Percentiles rank a stretch among this genome's conserved stretches.
Evolutionary conservation across 2,329 filamentous ascomycete species (phyloP).

Genomic region (Calonectria montana): DNA sequence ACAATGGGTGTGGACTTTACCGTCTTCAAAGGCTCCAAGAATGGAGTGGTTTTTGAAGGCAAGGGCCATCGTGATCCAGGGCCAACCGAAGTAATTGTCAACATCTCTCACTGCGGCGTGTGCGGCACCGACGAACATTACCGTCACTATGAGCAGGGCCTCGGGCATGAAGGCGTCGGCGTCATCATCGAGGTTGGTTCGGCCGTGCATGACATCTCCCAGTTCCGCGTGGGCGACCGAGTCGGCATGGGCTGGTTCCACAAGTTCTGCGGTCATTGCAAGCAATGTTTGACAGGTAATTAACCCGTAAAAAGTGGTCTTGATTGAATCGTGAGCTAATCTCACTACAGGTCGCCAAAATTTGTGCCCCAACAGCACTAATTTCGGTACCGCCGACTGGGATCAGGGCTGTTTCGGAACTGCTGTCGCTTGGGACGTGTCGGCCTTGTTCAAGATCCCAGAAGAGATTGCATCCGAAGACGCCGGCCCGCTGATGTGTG

Average conservation of each 20-base stretch:
- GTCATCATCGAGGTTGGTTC: slow-evolving; percentile 52
- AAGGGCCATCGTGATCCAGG: slow-evolving; percentile 25
- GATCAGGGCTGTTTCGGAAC: slow-evolving; percentile 60
- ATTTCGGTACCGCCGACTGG: slow-evolving; percentile 47
- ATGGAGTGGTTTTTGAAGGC: slow-evolving; percentile 21
- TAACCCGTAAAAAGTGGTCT: neutral
- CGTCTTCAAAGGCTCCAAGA: slow-evolving; percentile 31
- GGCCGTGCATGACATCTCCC: slow-evolving; percentile 40
- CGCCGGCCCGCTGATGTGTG: slow-evolving; percentile 65
- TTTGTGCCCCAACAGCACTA: slow-evolving; percentile 53
- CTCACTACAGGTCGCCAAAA: slow-evolving; percentile 49
- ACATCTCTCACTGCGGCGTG: slow-evolving; percentile 37
- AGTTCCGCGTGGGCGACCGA: slow-evolving; percentile 53
- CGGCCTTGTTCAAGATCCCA: slow-evolving; percentile 48
- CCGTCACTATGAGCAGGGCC: slow-evolving; percentile 35
- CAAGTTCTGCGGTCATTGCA: slow-evolving; percentile 55
- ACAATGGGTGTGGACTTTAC: slow-evolving; percentile 25
- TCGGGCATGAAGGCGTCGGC: slow-evolving; percentile 61
- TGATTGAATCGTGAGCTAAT: neutral
- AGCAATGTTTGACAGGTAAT: slow-evolving; percentile 48
- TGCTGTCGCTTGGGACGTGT: slow-evolving; percentile 58
- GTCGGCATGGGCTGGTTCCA: slow-evolving; percentile 56
- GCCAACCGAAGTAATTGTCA: slow-evolving; percentile 34
- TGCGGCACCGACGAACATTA: slow-evolving; percentile 36
- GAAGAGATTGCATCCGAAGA: slow-evolving; percentile 55